Evolutionary conservation across 1,139 yeast genomes (phyloP), one percentile per base, ranked within the genome.

Genomic region (Lodderomyces parapsilosis): DNA sequence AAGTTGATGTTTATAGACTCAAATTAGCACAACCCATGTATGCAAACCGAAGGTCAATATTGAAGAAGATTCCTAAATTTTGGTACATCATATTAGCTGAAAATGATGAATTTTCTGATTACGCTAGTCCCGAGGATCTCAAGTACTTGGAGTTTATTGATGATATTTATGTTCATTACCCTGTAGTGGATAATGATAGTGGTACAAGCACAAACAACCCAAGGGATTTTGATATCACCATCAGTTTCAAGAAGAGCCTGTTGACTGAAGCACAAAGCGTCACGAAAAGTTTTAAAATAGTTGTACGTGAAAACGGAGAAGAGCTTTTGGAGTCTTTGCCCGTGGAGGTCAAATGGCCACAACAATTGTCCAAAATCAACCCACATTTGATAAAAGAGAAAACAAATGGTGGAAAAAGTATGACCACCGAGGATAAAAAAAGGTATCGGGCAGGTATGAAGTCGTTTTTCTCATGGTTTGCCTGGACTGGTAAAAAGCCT

Each of bases 71-170:
- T 38, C 86, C 87, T 1, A 79, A 78, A 49, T 84, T 86, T 58
- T 86, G 94, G 94, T 83, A 82, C 59, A 76, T 84, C 45, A 88
- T 84, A 0, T 63, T 86, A 17, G 86, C 89, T 0, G 87, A 84
- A 56, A 86, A 84, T 57, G 84, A 83, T 36, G 90, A 85, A 52
- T 84, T 86, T 58, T 82, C 86, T 20, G 91, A 86, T 49, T 84
- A 77, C 54, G 67, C 85, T 22, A 70, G 79, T 43, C 77, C 81
- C 1, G 84, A 82, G 35, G 93, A 86, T 57, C 77, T 83, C 65
- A 81, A 80, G 57, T 85, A 74, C 57, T 59, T 86, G 43, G 93
- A 86, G 54, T 62, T 63, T 40, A 78, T 86, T 44, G 68, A 65
- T 31, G 82, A 81, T 50, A 71, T 86, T 8, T 69, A 71, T 46